A percentile compares a stretch with the other conserved stretches of the same genome.
Evolutionary conservation across 2,329 filamentous ascomycete genomes (phyloP).

Genomic region (Fusarium fracticaudum): DNA sequence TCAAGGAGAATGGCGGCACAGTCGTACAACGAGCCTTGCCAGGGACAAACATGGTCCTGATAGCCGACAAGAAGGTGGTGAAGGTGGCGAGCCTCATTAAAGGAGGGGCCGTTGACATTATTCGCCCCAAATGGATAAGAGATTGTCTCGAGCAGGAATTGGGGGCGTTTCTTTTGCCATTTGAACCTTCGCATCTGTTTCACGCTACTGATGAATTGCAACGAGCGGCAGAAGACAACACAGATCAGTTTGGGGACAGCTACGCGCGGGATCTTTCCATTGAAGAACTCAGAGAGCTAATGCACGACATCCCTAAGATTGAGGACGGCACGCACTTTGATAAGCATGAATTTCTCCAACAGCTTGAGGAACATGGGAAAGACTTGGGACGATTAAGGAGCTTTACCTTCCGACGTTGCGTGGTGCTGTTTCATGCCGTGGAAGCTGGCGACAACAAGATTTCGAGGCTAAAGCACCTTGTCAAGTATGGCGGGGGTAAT

Average conservation of each 20-base stretch:
- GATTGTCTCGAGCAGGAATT: slow-evolving; percentile 75
- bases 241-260: slow-evolving; percentile 85
- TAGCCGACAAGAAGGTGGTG: slow-evolving; percentile 83
- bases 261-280: slow-evolving; percentile 76
- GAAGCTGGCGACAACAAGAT: slow-evolving; percentile 47
- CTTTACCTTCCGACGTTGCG: slow-evolving; percentile 62
- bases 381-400: slow-evolving; percentile 59
- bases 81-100: slow-evolving; percentile 88
- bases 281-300: slow-evolving; percentile 67
- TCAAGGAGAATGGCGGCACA: slow-evolving; percentile 84
- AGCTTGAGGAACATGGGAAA: slow-evolving; percentile 66
- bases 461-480: slow-evolving; percentile 62
- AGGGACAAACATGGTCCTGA: slow-evolving; percentile 70
- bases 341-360: slow-evolving; percentile 57
- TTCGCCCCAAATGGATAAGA: slow-evolving; percentile 83
- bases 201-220: slow-evolving; percentile 68
- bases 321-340: slow-evolving; percentile 55
- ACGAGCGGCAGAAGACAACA: slow-evolving; percentile 65
- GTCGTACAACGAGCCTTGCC: slow-evolving; percentile 78
- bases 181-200: slow-evolving; percentile 74
- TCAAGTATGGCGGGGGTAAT: slow-evolving; percentile 75
- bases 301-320: slow-evolving; percentile 62
- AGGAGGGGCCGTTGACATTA: slow-evolving; percentile 73
- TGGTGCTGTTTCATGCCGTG: slow-evolving; percentile 53
- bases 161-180: slow-evolving; percentile 70